Conservation (phyloP, 495 filamentous ascomycete genomes). For the Jackrogersella minutella region DNA sequence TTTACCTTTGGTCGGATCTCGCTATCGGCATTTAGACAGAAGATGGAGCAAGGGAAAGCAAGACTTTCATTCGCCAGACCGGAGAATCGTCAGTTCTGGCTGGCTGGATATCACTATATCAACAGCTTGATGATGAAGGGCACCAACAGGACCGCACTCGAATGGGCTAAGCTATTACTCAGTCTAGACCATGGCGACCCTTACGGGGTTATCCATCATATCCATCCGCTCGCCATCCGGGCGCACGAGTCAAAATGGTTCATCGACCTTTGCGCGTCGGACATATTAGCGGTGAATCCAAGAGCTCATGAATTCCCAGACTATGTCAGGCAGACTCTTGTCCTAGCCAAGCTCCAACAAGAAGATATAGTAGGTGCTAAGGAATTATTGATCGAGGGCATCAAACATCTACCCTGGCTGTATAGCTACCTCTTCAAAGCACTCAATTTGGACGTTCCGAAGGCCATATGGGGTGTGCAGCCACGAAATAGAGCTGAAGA, state of each 20-base stretch:
- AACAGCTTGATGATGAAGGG: constrained; percentile 83
- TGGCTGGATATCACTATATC: constrained; percentile 89
- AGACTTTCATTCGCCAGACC: constrained; percentile 77
- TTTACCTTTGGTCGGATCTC: constrained; percentile 91
- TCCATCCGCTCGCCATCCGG: constrained; percentile 85
- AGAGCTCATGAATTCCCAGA: constrained; percentile 42
- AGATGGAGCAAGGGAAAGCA: constrained; percentile 80
- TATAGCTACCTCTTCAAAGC: constrained; percentile 78
- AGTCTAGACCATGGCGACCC: constrained; percentile 82
- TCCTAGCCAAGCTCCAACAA: constrained; percentile 75
- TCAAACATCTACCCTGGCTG: constrained; percentile 81
- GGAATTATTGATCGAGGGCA: constrained; percentile 67
- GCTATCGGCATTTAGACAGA: constrained; percentile 77
- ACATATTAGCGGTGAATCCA: constrained; percentile 53
- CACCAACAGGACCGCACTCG: constrained; percentile 91
- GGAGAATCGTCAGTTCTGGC: constrained; percentile 92
- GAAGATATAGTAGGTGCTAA: constrained; percentile 70
- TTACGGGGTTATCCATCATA: constrained; percentile 76
- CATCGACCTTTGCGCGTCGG: constrained; percentile 70
- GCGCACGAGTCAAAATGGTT: constrained; percentile 79
- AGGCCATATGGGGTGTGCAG: constrained; percentile 79
- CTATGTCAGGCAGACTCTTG: constrained; percentile 75
- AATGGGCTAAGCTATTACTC: constrained; percentile 89
- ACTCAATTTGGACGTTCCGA: constrained; percentile 75
- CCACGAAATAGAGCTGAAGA: constrained; percentile 73